Conservation (phyloP, 495 filamentous ascomycete species). For the Cercophora scortea region DNA sequence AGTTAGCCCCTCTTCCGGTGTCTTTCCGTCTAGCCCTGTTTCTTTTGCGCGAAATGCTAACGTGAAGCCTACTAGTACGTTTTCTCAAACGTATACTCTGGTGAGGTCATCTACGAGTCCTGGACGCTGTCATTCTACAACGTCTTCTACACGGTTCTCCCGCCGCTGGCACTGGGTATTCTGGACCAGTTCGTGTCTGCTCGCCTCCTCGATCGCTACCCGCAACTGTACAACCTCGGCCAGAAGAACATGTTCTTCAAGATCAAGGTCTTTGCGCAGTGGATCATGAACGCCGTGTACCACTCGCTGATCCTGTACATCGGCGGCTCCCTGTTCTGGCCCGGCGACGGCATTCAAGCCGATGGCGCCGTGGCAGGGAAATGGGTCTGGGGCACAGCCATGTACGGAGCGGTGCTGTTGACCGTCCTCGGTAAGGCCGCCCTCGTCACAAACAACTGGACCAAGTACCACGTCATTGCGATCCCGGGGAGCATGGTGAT, state of each 20-base stretch:
- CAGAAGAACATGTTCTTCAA: conserved; percentile 92
- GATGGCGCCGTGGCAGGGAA: conserved; percentile 80
- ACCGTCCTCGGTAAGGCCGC: conserved; percentile 95
- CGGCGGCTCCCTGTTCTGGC: conserved; percentile 71
- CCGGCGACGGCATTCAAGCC: conserved; percentile 61
- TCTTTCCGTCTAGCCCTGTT: not conserved
- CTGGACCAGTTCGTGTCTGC: conserved; percentile 98
- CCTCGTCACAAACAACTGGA: conserved; percentile 95
- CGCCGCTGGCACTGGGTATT: conserved; percentile 91
- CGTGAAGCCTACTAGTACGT: conserved; percentile 62
- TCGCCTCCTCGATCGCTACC: conserved; percentile 92
- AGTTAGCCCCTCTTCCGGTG: conserved; percentile 24
- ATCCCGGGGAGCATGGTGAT: conserved; percentile 90
- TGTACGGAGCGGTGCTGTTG: conserved; percentile 84
- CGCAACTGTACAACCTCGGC: conserved; percentile 88
- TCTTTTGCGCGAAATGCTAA: conserved; percentile 24
- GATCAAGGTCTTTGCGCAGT: conserved; percentile 81
- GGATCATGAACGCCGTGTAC: conserved; percentile 91
- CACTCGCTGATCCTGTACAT: conserved; percentile 91
- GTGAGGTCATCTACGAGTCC: conserved; percentile 97
- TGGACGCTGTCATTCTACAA: conserved; percentile 99
- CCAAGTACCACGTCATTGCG: conserved; percentile 92
- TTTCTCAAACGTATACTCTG: conserved; percentile 97
- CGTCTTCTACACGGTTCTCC: conserved; percentile 93
- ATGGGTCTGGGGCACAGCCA: conserved; percentile 92